Conservation (phyloP, 371 early-diverging fungal species). For the Mortierella sp. region DNA sequence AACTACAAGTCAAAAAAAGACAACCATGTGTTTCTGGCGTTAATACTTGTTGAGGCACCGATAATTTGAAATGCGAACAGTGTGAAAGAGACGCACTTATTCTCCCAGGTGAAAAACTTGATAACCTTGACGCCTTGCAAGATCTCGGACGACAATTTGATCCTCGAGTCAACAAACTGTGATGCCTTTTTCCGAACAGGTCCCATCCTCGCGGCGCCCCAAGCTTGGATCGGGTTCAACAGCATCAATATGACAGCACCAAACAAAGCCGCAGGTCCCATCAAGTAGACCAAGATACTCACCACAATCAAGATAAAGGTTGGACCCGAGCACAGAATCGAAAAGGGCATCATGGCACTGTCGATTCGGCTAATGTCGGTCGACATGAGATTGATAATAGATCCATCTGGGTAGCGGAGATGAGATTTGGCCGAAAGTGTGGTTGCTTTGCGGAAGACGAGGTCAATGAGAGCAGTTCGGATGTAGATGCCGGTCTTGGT, state of each 20-base stretch:
- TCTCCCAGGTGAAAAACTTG: constrained; percentile 70
- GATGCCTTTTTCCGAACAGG: constrained; percentile 53
- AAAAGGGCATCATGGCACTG: constrained; percentile 55
- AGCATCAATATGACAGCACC: constrained; percentile 63
- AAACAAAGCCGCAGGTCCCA: constrained; percentile 67
- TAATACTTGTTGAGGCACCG: background rate
- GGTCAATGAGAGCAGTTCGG: constrained; percentile 64
- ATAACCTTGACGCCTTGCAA: constrained; percentile 57
- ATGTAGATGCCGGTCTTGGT: constrained; percentile 58
- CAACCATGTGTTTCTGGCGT: background rate
- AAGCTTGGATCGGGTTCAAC: constrained; percentile 40
- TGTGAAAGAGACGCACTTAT: background rate
- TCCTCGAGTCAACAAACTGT: constrained; percentile 43
- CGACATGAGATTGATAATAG: constrained; percentile 79
- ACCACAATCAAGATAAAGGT: constrained; percentile 58
- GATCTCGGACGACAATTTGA: constrained; percentile 51
- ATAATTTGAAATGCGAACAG: background rate
- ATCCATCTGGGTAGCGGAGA: constrained; percentile 67
- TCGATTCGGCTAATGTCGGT: constrained; percentile 75
- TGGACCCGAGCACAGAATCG: constrained; percentile 60
- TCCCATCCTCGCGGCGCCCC: constrained; percentile 26
- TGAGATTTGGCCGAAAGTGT: constrained; percentile 15
- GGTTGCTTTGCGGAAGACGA: constrained; percentile 69
- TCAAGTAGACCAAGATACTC: constrained; percentile 59
- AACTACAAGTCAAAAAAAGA: background rate